Conservation (phyloP, 257 asterid species). For the Cynanchum wilfordii region DNA sequence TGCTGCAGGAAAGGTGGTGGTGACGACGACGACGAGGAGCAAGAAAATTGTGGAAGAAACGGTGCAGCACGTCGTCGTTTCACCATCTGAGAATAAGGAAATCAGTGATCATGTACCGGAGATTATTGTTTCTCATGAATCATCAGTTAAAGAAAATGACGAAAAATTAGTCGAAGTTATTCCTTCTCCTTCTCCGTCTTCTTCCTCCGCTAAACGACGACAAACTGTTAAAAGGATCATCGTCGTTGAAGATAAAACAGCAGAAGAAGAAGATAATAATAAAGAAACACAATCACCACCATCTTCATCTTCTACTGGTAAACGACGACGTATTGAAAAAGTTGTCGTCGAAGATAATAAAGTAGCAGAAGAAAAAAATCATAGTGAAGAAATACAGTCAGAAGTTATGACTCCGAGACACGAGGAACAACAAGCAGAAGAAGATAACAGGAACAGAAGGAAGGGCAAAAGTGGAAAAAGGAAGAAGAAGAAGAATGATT, state of each 20-base stretch:
- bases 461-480: not conserved
- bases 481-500: conserved; percentile 31
- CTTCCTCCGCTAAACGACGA: no score
- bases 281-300: conserved; percentile 34
- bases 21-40: conserved; percentile 36
- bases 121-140: conserved; percentile 20
- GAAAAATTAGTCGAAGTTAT: conserved; percentile 24
- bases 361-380: not conserved
- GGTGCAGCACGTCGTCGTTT: conserved; percentile 36
- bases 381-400: conserved; percentile 28
- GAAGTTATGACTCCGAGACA: conserved; percentile 17
- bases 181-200: conserved; percentile 26
- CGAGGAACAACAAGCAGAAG: conserved; percentile 5
- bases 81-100: conserved; percentile 9
- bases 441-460: conserved; percentile 5
- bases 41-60: conserved; percentile 62
- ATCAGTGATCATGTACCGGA: not conserved
- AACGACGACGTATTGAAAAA: not conserved
- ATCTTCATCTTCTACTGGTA: no score
- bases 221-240: not conserved
- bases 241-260: conserved; percentile 13
- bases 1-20: conserved; percentile 12
- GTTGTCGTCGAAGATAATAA: conserved; percentile 14
- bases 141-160: conserved; percentile 28
- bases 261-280: not conserved